Percentiles rank a stretch among this genome's conserved stretches.
Conservation (phyloP, 2,329 filamentous ascomycete species). For the Pestalotiopsis sp. region DNA sequence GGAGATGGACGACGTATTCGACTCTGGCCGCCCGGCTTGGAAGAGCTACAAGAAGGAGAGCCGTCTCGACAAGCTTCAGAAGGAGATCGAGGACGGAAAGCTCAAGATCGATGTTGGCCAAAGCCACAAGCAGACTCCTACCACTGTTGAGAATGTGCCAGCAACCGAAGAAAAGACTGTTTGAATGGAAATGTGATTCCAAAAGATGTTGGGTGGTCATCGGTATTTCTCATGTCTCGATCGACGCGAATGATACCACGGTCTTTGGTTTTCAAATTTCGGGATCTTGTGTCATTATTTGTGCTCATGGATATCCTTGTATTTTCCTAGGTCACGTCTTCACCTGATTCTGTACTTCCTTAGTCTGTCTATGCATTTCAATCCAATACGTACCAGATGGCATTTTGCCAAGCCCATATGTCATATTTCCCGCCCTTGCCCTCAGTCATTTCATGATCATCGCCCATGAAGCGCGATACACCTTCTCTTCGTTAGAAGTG, state of each 20-base stretch:
- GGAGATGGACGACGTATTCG: slow-evolving; percentile 76
- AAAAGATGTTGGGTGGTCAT: neutral
- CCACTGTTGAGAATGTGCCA: neutral
- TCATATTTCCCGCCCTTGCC: no score
- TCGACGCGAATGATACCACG: neutral
- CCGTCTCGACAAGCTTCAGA: slow-evolving; percentile 48
- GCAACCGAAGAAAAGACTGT: slow-evolving; percentile 1
- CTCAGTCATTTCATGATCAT: no score
- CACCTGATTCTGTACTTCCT: no score
- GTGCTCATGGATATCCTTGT: no score
- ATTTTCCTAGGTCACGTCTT: no score
- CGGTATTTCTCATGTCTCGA: neutral
- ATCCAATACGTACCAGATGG: no score
- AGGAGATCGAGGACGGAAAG: slow-evolving; percentile 50
- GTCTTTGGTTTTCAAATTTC: neutral
- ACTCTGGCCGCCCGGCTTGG: slow-evolving; percentile 62
- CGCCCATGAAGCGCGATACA: no score
- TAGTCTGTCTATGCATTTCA: no score
- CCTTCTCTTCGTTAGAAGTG: no score
- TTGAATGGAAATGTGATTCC: neutral
- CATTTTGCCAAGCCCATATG: no score
- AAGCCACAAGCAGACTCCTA: neutral
- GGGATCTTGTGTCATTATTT: neutral
- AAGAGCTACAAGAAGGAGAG: slow-evolving; percentile 45
- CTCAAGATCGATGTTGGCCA: slow-evolving; percentile 36